Evolutionary conservation across 108 stramenopile species (phyloP).

Genomic region (Pseudonitzschia multistriata): DNA sequence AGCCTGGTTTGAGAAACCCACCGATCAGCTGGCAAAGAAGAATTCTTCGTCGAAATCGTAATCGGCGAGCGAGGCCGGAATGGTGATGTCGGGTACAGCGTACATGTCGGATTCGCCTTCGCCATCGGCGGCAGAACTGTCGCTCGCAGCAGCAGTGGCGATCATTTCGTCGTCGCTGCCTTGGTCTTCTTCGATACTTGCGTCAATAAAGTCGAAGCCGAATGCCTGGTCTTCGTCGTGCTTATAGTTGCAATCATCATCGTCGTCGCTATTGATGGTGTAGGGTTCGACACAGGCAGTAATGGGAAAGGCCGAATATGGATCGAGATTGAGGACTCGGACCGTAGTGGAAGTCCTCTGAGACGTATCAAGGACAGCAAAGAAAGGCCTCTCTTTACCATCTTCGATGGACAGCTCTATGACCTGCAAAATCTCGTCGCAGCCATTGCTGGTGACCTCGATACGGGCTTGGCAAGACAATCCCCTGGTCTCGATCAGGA

Average conservation of each 20-base stretch:
- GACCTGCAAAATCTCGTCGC: constrained; percentile 57
- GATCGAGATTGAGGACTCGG: constrained; percentile 52
- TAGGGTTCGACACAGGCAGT: constrained; percentile 52
- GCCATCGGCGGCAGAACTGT: neutral
- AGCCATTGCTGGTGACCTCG: constrained; percentile 48
- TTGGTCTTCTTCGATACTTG: constrained; percentile 1
- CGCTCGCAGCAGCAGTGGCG: neutral
- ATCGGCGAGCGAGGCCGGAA: neutral
- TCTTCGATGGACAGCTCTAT: constrained; percentile 58
- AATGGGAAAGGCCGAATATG: constrained; percentile 56
- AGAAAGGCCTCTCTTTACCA: constrained; percentile 59
- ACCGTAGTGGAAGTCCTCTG: constrained; percentile 67
- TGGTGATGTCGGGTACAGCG: neutral
- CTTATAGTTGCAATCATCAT: neutral
- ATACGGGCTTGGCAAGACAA: constrained; percentile 59
- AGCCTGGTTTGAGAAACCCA: too few relatives aligned
- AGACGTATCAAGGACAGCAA: constrained; percentile 55
- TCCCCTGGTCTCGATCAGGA: constrained; percentile 56
- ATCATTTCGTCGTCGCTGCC: neutral
- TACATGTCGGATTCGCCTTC: neutral
- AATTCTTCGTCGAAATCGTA: constrained; percentile 8
- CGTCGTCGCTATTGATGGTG: constrained; percentile 14
- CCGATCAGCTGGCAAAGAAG: constrained; percentile 3
- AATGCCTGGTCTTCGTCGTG: neutral
- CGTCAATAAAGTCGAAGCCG: constrained; percentile 2